Percentiles rank a stretch among this genome's conserved stretches.
phyloP scores from a whole-genome alignment of 371 early-diverging fungal species.

The Syncephalastrum monosporum region DNA sequence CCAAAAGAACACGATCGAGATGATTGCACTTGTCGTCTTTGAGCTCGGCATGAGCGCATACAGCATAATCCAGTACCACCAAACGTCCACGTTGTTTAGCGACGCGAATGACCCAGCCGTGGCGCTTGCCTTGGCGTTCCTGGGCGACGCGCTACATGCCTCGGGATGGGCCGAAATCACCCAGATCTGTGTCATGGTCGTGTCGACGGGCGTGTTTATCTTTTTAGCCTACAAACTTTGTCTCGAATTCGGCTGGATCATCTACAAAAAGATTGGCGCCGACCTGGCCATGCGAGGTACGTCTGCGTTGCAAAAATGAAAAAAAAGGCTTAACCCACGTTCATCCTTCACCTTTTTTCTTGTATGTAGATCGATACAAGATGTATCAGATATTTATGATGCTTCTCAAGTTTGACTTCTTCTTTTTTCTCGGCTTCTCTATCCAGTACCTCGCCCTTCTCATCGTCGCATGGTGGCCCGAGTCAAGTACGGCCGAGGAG shows the following conservation, averaged over 20 bases:
- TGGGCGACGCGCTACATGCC: slow-evolving; percentile 34
- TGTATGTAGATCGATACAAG: slow-evolving; percentile 66
- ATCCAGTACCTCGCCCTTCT: slow-evolving; percentile 81
- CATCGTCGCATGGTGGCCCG: slow-evolving; percentile 56
- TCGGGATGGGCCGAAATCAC: slow-evolving; percentile 49
- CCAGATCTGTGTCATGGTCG: slow-evolving; percentile 40
- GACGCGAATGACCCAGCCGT: slow-evolving; percentile 23
- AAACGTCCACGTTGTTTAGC: slow-evolving; percentile 39
- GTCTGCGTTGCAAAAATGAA: too few species aligned
- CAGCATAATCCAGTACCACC: slow-evolving; percentile 46
- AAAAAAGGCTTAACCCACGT: too few species aligned
- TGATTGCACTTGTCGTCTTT: slow-evolving; percentile 49
- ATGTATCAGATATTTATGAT: slow-evolving; percentile 86
- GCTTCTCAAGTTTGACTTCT: slow-evolving; percentile 85
- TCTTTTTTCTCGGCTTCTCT: slow-evolving; percentile 85
- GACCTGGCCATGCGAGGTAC: slow-evolving; percentile 81
- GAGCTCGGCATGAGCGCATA: slow-evolving; percentile 51
- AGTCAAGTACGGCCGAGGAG: slow-evolving; percentile 45
- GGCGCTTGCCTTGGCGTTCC: slow-evolving; percentile 16
- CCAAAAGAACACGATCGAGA: slow-evolving; percentile 51
- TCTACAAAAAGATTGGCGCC: slow-evolving; percentile 93
- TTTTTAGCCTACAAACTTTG: slow-evolving; percentile 49
- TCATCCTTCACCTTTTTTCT: too few species aligned
- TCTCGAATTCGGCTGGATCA: slow-evolving; percentile 73
- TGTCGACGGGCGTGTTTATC: slow-evolving; percentile 30